Evolutionary conservation across 257 asterid genomes (phyloP).

Genomic region (Catharanthus roseus): DNA sequence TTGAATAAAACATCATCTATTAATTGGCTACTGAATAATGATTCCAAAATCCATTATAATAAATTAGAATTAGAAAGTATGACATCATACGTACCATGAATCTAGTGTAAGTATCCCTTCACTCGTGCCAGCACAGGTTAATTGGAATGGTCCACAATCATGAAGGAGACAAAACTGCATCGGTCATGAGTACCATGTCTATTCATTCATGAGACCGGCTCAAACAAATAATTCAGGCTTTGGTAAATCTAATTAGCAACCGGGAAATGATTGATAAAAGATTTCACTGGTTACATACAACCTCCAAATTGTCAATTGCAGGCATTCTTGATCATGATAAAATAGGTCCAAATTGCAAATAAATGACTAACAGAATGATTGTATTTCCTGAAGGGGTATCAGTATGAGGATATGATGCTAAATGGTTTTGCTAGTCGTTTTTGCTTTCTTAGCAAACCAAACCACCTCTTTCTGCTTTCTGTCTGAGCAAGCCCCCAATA

Average conservation of each 20-base stretch:
- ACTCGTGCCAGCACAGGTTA: neutral
- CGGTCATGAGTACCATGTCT: neutral
- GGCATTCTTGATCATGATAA: neutral
- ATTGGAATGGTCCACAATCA: neutral
- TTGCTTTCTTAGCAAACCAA: too few relatives aligned
- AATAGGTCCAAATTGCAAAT: neutral
- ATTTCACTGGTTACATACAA: neutral
- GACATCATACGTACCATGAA: neutral
- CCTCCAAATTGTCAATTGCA: neutral
- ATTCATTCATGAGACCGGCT: neutral
- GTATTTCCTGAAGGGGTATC: neutral
- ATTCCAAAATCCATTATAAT: neutral
- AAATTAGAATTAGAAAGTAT: neutral
- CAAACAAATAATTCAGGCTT: neutral
- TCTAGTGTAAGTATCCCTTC: neutral
- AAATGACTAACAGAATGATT: neutral
- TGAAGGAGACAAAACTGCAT: neutral
- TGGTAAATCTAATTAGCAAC: neutral
- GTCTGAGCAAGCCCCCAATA: neutral
- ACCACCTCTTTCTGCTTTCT: neutral
- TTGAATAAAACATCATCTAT: too few relatives aligned
- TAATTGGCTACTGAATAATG: neutral
- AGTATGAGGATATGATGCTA: neutral
- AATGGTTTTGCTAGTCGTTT: too few relatives aligned
- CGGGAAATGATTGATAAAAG: neutral